Conservation (phyloP, 2,329 filamentous ascomycete genomes). For the Sclerotinia nivalis region DNA sequence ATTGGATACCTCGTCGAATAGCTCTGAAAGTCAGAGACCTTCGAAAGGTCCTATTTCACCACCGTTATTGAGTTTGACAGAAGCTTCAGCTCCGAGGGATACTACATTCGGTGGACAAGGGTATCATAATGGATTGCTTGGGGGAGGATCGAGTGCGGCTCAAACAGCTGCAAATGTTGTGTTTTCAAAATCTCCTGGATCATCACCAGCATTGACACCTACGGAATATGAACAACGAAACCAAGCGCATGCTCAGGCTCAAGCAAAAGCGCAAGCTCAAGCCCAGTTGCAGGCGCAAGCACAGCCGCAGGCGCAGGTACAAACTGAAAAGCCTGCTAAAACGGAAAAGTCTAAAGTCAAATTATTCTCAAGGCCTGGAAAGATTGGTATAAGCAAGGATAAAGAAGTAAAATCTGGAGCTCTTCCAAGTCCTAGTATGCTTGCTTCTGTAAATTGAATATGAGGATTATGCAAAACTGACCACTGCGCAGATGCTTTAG, state of each 20-base stretch:
- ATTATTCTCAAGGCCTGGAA: conserved; percentile 76
- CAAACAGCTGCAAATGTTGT: conserved; percentile 72
- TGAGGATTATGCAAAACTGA: conserved; percentile 49
- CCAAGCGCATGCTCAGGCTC: conserved; percentile 1
- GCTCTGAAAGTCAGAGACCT: conserved; percentile 33
- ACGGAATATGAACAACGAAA: conserved; percentile 42
- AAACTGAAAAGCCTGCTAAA: conserved; percentile 59
- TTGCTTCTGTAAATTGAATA: conserved; percentile 65
- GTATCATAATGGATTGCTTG: conserved; percentile 63
- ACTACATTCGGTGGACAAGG: conserved; percentile 50
- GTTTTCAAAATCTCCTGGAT: conserved; percentile 57
- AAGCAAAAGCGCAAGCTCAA: conserved; percentile 9
- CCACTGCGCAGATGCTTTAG: conserved; percentile 41
- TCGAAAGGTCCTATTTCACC: conserved; percentile 56
- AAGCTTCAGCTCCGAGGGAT: conserved; percentile 63
- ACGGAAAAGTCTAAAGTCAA: conserved; percentile 78
- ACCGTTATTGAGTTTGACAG: conserved; percentile 63
- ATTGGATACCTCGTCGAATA: conserved; percentile 32
- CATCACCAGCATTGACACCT: conserved; percentile 38
- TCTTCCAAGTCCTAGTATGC: conserved; percentile 71
- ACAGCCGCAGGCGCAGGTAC: conserved; percentile 24
- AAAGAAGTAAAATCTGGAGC: conserved; percentile 65
- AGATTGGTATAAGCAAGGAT: conserved; percentile 67
- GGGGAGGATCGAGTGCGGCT: conserved; percentile 64
- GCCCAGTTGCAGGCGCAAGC: conserved; percentile 1